Evolutionary conservation across 495 filamentous ascomycete genomes (phyloP).

Genomic region (Echria macrotheca): DNA sequence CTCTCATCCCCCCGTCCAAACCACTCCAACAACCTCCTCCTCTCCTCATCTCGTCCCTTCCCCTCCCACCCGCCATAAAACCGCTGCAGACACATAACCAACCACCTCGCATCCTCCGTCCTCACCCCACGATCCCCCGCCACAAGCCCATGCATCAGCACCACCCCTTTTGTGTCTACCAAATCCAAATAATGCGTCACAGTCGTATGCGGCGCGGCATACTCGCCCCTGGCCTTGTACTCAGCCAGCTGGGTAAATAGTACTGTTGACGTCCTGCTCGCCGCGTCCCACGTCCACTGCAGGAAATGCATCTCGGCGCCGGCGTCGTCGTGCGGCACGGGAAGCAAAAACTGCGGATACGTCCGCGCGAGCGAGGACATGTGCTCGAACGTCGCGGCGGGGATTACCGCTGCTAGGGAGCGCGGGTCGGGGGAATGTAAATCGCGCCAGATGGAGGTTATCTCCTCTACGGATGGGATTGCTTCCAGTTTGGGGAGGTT

Average conservation of each 20-base stretch:
- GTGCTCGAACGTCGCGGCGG: conserved; percentile 58
- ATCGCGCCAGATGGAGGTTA: conserved; percentile 87
- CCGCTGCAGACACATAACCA: conserved; percentile 90
- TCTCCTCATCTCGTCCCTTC: conserved; percentile 43
- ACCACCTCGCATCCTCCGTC: conserved; percentile 74
- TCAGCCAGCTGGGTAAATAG: conserved; percentile 91
- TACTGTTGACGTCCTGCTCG: conserved; percentile 65
- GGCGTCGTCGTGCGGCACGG: conserved; percentile 64
- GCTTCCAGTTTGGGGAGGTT: conserved; percentile 68
- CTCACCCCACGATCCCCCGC: conserved; percentile 70
- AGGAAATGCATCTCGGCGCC: conserved; percentile 78
- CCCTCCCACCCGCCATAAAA: conserved; percentile 63
- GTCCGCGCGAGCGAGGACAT: conserved; percentile 62
- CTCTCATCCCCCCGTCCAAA: conserved; percentile 70
- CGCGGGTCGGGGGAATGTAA: conserved; percentile 64
- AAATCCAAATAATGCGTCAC: conserved; percentile 85
- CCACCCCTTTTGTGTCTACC: conserved; percentile 62
- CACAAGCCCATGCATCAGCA: conserved; percentile 78
- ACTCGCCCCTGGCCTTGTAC: conserved; percentile 87
- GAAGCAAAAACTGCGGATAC: conserved; percentile 86
- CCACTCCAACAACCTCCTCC: conserved; percentile 67
- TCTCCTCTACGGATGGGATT: conserved; percentile 75
- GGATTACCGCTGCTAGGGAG: conserved; percentile 78
- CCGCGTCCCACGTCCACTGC: conserved; percentile 66
- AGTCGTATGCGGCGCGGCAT: conserved; percentile 83